Percentiles rank a stretch among this genome's conserved stretches.
phyloP scores from a whole-genome alignment of 495 filamentous ascomycete species.

The Tuber brumale region DNA sequence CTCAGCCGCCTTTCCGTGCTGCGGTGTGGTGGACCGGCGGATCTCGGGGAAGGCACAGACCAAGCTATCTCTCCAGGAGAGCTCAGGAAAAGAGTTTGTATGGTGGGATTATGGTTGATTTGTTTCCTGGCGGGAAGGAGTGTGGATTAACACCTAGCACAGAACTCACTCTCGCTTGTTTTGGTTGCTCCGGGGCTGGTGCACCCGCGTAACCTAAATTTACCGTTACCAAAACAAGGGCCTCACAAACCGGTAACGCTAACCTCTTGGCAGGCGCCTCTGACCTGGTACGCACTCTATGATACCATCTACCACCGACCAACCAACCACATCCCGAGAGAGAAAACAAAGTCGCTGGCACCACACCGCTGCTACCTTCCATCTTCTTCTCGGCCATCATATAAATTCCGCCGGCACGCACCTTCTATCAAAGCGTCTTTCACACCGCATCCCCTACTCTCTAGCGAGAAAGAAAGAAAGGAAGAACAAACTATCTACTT shows the following conservation, averaged over 20 bases:
- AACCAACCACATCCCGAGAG: neutral
- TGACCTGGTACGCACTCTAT: too few species aligned
- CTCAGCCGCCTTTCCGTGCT: neutral
- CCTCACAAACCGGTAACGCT: neutral
- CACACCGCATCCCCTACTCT: neutral
- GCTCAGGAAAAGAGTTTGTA: neutral
- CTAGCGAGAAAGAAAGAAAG: neutral
- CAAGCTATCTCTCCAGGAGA: neutral
- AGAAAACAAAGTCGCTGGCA: neutral
- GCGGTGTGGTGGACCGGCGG: too few species aligned
- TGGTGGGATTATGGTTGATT: neutral
- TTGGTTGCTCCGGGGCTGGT: neutral
- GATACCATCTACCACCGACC: neutral
- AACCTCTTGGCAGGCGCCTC: constrained; percentile 2
- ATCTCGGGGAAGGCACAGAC: neutral
- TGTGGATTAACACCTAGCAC: too few species aligned
- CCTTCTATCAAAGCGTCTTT: neutral
- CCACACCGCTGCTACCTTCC: neutral
- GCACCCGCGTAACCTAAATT: neutral
- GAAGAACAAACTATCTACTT: neutral
- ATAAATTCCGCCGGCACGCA: neutral
- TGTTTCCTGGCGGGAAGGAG: neutral
- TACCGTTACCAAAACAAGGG: too few species aligned
- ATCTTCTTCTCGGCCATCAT: neutral
- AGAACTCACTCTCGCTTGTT: neutral